Evolutionary conservation across 1,139 yeast genomes (phyloP).

Genomic region (Debaryomycetaceae sp.): DNA sequence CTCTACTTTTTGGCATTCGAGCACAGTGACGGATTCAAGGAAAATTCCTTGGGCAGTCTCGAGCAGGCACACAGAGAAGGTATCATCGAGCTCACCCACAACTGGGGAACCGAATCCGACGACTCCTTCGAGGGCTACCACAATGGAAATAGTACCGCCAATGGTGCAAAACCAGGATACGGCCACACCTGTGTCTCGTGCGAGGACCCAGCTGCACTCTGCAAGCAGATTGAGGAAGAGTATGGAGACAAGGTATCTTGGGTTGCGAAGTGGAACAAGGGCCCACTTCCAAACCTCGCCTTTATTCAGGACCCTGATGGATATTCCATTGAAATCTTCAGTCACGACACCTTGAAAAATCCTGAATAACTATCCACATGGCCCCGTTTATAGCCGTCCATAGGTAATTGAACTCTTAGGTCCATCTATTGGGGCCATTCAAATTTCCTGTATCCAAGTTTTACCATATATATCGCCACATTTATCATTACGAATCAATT

Average conservation of each 20-base stretch:
- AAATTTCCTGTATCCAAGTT: background rate
- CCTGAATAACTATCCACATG: slow-evolving; percentile 3
- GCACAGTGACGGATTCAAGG: slow-evolving; percentile 33
- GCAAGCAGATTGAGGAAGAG: slow-evolving; percentile 47
- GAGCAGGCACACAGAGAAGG: slow-evolving; percentile 53
- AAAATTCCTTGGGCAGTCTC: slow-evolving; percentile 27
- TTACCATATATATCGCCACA: background rate
- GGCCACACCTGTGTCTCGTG: slow-evolving; percentile 84
- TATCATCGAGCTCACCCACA: slow-evolving; percentile 84
- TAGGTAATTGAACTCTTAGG: background rate
- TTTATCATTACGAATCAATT: background rate
- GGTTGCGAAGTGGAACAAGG: slow-evolving; percentile 55
- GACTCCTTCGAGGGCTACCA: slow-evolving; percentile 69
- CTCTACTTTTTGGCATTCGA: slow-evolving; percentile 81
- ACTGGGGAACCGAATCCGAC: slow-evolving; percentile 91
- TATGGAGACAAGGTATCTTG: slow-evolving; percentile 33
- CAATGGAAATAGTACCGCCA: slow-evolving; percentile 63
- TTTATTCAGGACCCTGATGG: slow-evolving; percentile 91
- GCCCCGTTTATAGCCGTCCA: background rate
- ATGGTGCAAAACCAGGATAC: slow-evolving; percentile 70
- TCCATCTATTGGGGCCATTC: no score
- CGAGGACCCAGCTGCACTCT: slow-evolving; percentile 56
- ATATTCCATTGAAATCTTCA: slow-evolving; percentile 72
- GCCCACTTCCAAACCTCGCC: slow-evolving; percentile 58
- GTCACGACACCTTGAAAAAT: slow-evolving; percentile 16